Base-by-base conservation (phyloP, 441 rosid species). In the Mallotus japonicus region DNA sequence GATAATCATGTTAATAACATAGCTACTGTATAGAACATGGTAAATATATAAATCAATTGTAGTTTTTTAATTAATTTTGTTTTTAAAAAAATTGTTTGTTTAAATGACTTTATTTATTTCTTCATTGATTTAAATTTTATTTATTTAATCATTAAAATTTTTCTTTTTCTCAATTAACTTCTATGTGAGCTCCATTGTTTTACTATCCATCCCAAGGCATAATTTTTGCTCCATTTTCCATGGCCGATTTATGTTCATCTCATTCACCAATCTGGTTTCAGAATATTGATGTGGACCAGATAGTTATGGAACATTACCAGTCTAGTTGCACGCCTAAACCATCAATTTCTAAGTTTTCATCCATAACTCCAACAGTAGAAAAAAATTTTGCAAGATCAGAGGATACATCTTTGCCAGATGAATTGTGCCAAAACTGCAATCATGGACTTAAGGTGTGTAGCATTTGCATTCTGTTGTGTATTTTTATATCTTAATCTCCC, bases 261-360 rank as follows among this genome's bases (percentile, higher is more conserved):
- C 20, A 34, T 60, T 20, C 6, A 17, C 20, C 69, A 42, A 13
- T 77, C 79, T 75, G 73, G 71, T 74, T 83, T 79, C 92, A 95
- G 99, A 82, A 80, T 82, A 87, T 95, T 78, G 98, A 92, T 70
- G 85, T 95, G 69, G 99, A 95, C 79, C 93, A 90, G 84, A 92
- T 95, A 77, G 85, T 87, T 74, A 88, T 86, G 85, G 91, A 92
- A 74, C 99, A 92, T 85, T 90, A 89, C 85, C 91, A 89, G 71
- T 85, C 96, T 69, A 76, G 80, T 62, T 73, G 82, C 81, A 92
- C 98, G 16, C 95, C 95, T 62, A 91, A 85, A 79, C 85, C 95
- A 68, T 80, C 97, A 65, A 68, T 79, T 76, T 84, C 90, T 56
- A 89, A 77, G 82, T 83, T 82, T 77, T 85, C 88, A 20, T 73